Conservation (phyloP, 441 rosid genomes). For the Pelargonium hybrid region DNA sequence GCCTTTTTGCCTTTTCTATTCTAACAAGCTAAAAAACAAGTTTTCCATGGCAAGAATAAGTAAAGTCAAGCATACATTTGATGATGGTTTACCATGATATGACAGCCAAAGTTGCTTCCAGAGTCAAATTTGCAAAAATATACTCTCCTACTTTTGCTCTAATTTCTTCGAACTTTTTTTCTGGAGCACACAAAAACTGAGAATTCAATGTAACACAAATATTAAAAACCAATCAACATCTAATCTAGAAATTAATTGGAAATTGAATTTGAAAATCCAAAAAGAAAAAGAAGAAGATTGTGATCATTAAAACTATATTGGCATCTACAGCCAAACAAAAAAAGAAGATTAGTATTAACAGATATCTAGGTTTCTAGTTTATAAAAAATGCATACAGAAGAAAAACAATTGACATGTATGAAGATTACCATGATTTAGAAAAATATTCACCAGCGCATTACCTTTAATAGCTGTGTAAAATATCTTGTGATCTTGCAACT, state of each 20-base stretch:
- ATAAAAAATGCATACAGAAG: background rate
- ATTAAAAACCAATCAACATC: background rate
- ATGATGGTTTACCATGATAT: background rate
- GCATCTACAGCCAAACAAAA: background rate
- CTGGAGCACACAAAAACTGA: slow-evolving; percentile 1
- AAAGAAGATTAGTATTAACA: background rate
- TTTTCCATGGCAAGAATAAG: background rate
- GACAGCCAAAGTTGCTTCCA: background rate
- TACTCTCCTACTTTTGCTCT: background rate
- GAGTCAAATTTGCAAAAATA: too few relatives aligned
- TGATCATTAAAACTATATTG: background rate
- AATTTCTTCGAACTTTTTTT: background rate
- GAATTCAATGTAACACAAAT: background rate
- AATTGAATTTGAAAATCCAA: too few relatives aligned
- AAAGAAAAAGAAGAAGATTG: background rate
- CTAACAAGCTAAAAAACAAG: too few relatives aligned
- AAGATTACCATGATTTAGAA: background rate
- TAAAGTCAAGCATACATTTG: background rate
- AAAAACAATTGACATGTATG: background rate
- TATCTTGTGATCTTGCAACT: background rate
- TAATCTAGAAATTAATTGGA: background rate
- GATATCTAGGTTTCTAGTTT: background rate
- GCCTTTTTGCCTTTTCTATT: too few relatives aligned
- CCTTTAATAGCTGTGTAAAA: background rate
- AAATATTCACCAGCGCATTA: background rate